Conservation (phyloP, 179 eudicot species). For the Beta lomatogona region DNA sequence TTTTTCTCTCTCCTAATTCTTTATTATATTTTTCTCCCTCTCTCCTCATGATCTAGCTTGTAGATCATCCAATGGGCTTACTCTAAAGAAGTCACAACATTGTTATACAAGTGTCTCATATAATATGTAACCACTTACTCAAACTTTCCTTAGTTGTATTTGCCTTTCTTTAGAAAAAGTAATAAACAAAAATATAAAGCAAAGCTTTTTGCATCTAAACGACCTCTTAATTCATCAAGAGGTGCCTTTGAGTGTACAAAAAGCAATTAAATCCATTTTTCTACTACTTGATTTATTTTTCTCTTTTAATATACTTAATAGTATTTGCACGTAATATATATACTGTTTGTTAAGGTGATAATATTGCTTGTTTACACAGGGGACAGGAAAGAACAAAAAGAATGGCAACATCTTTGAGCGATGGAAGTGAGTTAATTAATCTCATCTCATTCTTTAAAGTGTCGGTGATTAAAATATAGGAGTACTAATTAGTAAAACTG, state of each 20-base stretch:
- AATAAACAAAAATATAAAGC: too few species aligned
- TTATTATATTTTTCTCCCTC: too few species aligned
- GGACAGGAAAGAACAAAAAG: slow-evolving; percentile 91
- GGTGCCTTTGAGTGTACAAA: neutral
- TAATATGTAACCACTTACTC: too few species aligned
- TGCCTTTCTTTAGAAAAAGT: too few species aligned
- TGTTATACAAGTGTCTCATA: too few species aligned
- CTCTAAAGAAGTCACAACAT: too few species aligned
- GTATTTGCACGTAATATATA: neutral
- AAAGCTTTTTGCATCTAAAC: too few species aligned
- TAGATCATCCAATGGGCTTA: too few species aligned
- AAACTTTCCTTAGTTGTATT: too few species aligned
- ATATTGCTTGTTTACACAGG: slow-evolving; percentile 40
- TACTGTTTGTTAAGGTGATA: neutral
- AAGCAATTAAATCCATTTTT: neutral
- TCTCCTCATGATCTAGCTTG: too few species aligned
- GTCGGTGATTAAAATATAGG: slow-evolving; percentile 7
- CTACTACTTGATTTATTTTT: neutral
- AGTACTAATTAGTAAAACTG: neutral
- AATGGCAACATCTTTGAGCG: slow-evolving; percentile 94
- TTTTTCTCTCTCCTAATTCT: too few species aligned
- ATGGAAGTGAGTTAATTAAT: slow-evolving; percentile 70
- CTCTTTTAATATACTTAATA: neutral
- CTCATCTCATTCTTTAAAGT: neutral
- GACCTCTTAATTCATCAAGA: too few species aligned